These are phyloP conservation scores for Coemansia sp. DNA, from an alignment of 192 early-diverging fungal species.

Conservation along the genomic window DNA sequence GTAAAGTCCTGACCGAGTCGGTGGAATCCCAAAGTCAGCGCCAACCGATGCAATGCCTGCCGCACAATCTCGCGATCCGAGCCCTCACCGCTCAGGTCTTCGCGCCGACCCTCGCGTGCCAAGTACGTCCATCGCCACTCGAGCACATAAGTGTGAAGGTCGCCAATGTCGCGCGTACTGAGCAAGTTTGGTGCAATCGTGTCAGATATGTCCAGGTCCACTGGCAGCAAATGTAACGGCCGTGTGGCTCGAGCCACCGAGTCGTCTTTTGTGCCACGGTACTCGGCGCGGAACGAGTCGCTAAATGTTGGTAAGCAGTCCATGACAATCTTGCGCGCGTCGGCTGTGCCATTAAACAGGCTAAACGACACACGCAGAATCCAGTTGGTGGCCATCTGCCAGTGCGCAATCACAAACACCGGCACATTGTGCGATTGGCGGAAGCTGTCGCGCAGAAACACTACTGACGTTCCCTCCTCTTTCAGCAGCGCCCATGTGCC, in stretches of 20 bases:
- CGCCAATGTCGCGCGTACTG: conserved; percentile 47
- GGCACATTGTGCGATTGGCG: conserved; percentile 35
- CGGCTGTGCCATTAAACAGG: conserved; percentile 45
- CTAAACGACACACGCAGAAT: conserved; percentile 43
- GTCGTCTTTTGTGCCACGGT: conserved; percentile 25
- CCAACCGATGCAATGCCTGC: conserved; percentile 49
- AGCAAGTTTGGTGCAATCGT: conserved; percentile 25
- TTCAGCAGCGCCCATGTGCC: conserved; percentile 51
- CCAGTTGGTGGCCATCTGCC: conserved; percentile 53
- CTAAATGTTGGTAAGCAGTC: conserved; percentile 43
- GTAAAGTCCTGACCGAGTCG: conserved; percentile 51
- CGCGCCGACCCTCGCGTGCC: conserved; percentile 44
- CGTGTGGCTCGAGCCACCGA: conserved; percentile 41
- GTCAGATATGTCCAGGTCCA: conserved; percentile 32
- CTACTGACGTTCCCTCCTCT: conserved; percentile 31
- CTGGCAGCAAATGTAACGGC: conserved; percentile 48
- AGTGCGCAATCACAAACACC: conserved; percentile 38
- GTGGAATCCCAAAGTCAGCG: conserved; percentile 38
- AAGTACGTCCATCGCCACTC: conserved; percentile 56
- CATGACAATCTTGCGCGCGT: conserved; percentile 44
- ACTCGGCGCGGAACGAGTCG: conserved; percentile 33
- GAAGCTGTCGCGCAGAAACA: conserved; percentile 43
- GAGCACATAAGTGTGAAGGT: conserved; percentile 52
- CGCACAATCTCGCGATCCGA: conserved; percentile 50
- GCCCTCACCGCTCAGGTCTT: conserved; percentile 48